These are phyloP conservation scores for Jackrogersella multiformis DNA, from an alignment of 495 filamentous ascomycete species.

Conservation along the genomic window DNA sequence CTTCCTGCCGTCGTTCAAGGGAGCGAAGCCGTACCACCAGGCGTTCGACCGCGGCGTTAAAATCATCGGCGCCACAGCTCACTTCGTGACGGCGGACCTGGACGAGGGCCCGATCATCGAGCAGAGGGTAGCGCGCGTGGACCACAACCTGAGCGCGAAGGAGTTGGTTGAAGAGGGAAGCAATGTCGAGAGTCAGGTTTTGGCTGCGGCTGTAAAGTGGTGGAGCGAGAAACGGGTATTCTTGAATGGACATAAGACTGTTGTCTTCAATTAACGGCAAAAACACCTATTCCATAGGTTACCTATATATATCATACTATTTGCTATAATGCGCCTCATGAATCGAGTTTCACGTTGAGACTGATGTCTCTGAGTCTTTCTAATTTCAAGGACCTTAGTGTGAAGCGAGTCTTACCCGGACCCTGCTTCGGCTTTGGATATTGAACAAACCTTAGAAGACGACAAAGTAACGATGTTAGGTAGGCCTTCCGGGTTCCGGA, in stretches of 20 bases:
- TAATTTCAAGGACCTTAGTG: background rate
- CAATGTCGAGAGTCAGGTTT: conserved; percentile 78
- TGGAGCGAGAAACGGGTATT: conserved; percentile 75
- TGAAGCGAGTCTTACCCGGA: background rate
- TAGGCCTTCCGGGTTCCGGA: background rate
- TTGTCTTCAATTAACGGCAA: conserved; percentile 65
- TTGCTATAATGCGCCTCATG: background rate
- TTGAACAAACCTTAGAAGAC: background rate
- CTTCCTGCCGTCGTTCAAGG: conserved; percentile 82
- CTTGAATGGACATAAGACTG: conserved; percentile 76
- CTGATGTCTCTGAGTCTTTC: background rate
- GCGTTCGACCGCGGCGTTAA: conserved; percentile 80
- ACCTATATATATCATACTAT: background rate
- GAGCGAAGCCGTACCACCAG: conserved; percentile 83
- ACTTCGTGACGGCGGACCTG: conserved; percentile 79
- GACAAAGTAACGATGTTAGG: conserved; percentile 6
- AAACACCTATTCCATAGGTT: background rate
- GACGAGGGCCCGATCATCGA: conserved; percentile 84
- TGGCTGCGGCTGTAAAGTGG: conserved; percentile 78
- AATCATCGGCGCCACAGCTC: conserved; percentile 80
- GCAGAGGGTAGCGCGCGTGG: conserved; percentile 74
- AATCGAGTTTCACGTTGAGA: background rate
- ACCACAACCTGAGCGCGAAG: conserved; percentile 75
- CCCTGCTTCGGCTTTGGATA: background rate
- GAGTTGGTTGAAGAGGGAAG: conserved; percentile 75